Base-by-base conservation (phyloP, 495 filamentous ascomycete genomes). In the Neurospora sp. region DNA sequence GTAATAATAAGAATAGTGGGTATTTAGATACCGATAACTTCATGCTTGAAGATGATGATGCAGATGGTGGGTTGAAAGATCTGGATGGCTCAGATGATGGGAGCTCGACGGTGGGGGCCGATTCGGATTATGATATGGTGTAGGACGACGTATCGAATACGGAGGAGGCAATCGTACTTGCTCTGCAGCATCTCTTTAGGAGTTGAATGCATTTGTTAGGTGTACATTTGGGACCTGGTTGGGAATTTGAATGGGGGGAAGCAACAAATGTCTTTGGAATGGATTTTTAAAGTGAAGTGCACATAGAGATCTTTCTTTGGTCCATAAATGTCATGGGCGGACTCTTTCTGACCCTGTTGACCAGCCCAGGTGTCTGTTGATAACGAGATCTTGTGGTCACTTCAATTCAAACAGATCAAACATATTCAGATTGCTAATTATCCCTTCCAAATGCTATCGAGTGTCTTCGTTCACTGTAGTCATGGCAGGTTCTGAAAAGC, bases 81-180 rank as follows among this genome's bases (percentile, higher is more conserved):
- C 35, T 71, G 20, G 73, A 68, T 31, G 70, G 6, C 39, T 71
- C 73, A 2, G 73, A 74, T 39, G 68, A 59, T 39, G 41, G 68
- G 12, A 61, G 68, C 35, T 70, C 68, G 14, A 71, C 70, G 18
- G 44, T 35, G 46, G 70, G 42, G 27, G 70, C 16, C 5, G 53
- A 65, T 65, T 59, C 42, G 18, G 46, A 65, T 35, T 71, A 65
- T 27, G 70, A 61, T 35, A 71, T 65, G 70, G 5, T 37, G 11
- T 65, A 65, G 53, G 14, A 65, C 3, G 5, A 0, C 14, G 12
- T 65, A 18, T 35, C 14, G 6, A 4, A 37, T 18, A 27, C 11
- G 0, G 53, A 35, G 53, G 53, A 65, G 5, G 53, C 27, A 2
- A 35, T 65, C 31, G 27, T 65, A 18, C 22, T 65, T 35, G 12